phyloP scores from a whole-genome alignment of 2,329 filamentous ascomycete species.

The Ophiostoma angusticollis region DNA sequence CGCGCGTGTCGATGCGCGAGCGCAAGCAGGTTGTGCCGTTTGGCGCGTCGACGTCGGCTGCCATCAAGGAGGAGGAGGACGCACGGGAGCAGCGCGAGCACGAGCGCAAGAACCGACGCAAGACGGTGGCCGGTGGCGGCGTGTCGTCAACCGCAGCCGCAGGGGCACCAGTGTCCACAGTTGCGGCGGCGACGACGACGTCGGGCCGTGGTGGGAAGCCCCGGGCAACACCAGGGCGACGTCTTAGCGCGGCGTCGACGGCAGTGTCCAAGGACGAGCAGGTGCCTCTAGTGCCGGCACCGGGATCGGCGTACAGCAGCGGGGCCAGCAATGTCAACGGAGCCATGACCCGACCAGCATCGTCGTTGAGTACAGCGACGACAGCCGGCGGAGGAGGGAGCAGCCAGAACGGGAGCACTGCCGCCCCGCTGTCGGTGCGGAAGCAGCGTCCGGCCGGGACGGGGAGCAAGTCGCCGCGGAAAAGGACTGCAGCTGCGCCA shows the following conservation, averaged over 20 bases:
- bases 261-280: slow-evolving; percentile 18
- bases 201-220: slow-evolving; percentile 15
- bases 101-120: slow-evolving; percentile 39
- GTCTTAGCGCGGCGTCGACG: slow-evolving; percentile 36
- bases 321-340: too few relatives aligned
- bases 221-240: slow-evolving; percentile 28
- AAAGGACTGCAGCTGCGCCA: not conserved
- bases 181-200: not conserved
- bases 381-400: slow-evolving; percentile 12
- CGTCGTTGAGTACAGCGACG: slow-evolving; percentile 28
- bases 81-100: too few relatives aligned
- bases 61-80: slow-evolving; percentile 36
- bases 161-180: not conserved
- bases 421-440: slow-evolving; percentile 34
- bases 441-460: slow-evolving; percentile 43
- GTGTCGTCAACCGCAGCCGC: slow-evolving; percentile 20
- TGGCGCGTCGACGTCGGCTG: slow-evolving; percentile 22
- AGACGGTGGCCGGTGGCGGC: slow-evolving; percentile 44
- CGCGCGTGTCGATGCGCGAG: slow-evolving; percentile 62
- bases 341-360: slow-evolving; percentile 23
- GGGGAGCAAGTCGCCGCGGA: slow-evolving; percentile 20
- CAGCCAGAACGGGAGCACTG: slow-evolving; percentile 4
- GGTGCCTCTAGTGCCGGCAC: slow-evolving; percentile 6
- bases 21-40: slow-evolving; percentile 47
- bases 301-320: slow-evolving; percentile 29